Evolutionary conservation across 106 monocot genomes (phyloP).

Genomic region (Amphibolis antarctica): DNA sequence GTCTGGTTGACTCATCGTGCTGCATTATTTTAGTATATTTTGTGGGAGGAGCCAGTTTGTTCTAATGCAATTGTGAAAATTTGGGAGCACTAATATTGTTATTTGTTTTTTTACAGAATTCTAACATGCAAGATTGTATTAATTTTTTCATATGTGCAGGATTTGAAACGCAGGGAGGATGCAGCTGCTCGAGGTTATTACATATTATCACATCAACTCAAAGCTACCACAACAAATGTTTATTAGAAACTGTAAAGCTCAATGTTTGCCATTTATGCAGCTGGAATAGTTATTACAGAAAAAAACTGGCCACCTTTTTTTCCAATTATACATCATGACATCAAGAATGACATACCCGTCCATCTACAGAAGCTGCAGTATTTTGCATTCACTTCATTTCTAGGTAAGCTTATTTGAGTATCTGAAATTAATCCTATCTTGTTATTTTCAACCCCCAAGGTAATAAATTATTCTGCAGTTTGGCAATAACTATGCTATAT

Average conservation of each 20-base stretch:
- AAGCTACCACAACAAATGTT: not conserved
- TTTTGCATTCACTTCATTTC: constrained; percentile 72
- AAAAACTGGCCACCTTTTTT: constrained; percentile 94
- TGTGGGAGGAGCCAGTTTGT: too few relatives aligned
- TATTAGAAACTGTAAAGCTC: not conserved
- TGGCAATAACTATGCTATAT: too few relatives aligned
- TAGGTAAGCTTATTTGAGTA: constrained; percentile 29
- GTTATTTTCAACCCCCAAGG: too few relatives aligned
- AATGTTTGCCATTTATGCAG: constrained; percentile 27
- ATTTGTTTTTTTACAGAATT: too few relatives aligned
- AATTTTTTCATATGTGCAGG: constrained; percentile 20
- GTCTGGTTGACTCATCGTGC: too few relatives aligned
- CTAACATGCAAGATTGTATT: too few relatives aligned
- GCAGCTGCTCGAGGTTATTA: constrained; percentile 56
- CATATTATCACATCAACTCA: not conserved
- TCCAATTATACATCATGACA: constrained; percentile 84
- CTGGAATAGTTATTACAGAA: constrained; percentile 74
- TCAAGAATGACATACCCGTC: constrained; percentile 74
- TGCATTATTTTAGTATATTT: too few relatives aligned
- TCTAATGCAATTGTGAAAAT: too few relatives aligned
- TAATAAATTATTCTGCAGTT: too few relatives aligned
- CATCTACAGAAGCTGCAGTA: constrained; percentile 73
- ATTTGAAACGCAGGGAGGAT: constrained; percentile 69
- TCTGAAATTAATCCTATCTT: too few relatives aligned
- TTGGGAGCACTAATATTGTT: too few relatives aligned